Evolutionary conservation across 306 rosid species (phyloP).

Genomic region (Senna siamea): DNA sequence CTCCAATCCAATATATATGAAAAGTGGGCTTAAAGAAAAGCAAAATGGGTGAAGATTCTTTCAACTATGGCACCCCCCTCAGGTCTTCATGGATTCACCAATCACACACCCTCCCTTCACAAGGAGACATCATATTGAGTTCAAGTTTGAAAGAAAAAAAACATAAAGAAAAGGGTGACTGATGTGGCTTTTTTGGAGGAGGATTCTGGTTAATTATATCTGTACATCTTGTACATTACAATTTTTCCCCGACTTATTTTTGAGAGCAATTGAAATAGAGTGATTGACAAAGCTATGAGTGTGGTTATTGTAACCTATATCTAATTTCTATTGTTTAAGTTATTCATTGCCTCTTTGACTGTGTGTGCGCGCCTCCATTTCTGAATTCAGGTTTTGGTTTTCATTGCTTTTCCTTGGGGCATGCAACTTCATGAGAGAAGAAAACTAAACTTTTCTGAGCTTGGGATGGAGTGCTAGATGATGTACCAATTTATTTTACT

Average conservation of each 20-base stretch:
- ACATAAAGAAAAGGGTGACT: slow-evolving; percentile 7
- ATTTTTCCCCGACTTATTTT: slow-evolving; percentile 43
- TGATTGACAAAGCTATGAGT: slow-evolving; percentile 14
- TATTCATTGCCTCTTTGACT: background rate
- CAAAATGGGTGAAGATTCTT: slow-evolving; percentile 25
- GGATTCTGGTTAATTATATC: slow-evolving; percentile 31
- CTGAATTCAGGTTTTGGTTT: background rate
- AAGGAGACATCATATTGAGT: slow-evolving; percentile 26
- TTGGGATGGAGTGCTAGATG: background rate
- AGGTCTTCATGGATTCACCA: slow-evolving; percentile 36
- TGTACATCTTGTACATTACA: slow-evolving; percentile 47
- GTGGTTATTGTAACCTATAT: slow-evolving; percentile 29
- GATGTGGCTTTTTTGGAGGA: slow-evolving; percentile 6
- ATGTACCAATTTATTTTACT: slow-evolving; percentile 23
- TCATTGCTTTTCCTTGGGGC: background rate
- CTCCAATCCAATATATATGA: slow-evolving; percentile 23
- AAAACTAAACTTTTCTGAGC: background rate
- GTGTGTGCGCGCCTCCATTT: background rate
- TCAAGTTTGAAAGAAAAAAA: background rate
- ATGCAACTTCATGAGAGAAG: background rate
- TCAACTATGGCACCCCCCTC: no score
- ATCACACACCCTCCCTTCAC: background rate
- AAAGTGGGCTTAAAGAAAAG: background rate
- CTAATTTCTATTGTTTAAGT: no score
- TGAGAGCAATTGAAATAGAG: background rate